Evolutionary conservation across 139 green algal species (phyloP).

Genomic region (Choricystis sp.): DNA sequence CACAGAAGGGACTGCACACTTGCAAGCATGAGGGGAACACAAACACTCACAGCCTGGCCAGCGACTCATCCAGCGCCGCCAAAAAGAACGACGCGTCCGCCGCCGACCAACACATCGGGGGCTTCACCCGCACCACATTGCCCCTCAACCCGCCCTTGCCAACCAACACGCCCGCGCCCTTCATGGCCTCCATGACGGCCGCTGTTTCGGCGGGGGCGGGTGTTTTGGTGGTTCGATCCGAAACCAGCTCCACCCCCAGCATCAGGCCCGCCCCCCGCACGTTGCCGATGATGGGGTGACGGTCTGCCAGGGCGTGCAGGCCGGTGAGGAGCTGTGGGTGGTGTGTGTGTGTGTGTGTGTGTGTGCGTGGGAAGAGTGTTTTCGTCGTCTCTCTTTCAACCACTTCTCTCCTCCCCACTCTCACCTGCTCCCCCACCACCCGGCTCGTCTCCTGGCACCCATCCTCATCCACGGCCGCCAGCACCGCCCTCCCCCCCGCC

Average conservation of each 20-base stretch:
- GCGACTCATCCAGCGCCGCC: constrained; percentile 54
- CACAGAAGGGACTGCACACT: too few species aligned
- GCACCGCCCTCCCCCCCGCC: constrained; percentile 73
- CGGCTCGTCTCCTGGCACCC: constrained; percentile 10
- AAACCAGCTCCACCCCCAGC: constrained; percentile 91
- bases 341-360: too few species aligned
- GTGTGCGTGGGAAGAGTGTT: too few species aligned
- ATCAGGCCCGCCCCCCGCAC: constrained; percentile 85
- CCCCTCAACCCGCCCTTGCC: constrained; percentile 85
- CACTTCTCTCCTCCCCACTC: not conserved
- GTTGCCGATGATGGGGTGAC: constrained; percentile 83
- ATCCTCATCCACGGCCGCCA: constrained; percentile 34
- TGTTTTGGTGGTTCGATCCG: constrained; percentile 69
- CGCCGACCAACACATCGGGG: constrained; percentile 87
- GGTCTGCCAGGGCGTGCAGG: constrained; percentile 34
- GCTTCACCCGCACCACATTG: constrained; percentile 98
- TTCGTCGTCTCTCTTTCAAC: too few species aligned
- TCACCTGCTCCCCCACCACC: constrained; percentile 15
- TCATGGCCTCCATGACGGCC: constrained; percentile 73
- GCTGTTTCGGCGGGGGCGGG: constrained; percentile 59
- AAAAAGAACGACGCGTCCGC: constrained; percentile 75
- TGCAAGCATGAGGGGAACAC: not conserved
- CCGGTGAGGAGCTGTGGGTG: constrained; percentile 28
- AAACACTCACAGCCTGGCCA: constrained; percentile 33
- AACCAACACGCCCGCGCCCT: constrained; percentile 84